These are phyloP conservation scores for Rutidosis leptorrhynchoides DNA, from an alignment of 129 eudicot species.

Conservation along the genomic window DNA sequence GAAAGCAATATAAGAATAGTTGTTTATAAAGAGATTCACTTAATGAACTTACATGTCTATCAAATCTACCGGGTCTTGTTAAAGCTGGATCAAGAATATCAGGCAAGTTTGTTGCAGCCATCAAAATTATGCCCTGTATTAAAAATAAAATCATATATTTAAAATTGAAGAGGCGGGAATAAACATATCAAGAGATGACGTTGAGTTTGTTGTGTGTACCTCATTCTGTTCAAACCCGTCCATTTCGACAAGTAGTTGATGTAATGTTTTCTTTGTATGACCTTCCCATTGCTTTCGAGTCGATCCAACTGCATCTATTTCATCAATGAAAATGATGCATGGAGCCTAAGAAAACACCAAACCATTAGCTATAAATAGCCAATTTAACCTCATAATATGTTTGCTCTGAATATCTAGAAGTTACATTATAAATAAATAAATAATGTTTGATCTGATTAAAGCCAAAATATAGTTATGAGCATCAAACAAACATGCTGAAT, in stretches of 20 bases:
- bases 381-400: background rate
- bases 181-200: background rate
- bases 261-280: slow-evolving; percentile 94
- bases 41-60: slow-evolving; percentile 78
- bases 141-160: background rate
- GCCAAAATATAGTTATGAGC: slow-evolving; percentile 26
- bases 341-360: slow-evolving; percentile 61
- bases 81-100: slow-evolving; percentile 98
- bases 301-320: slow-evolving; percentile 98
- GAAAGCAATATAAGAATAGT: background rate
- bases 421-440: background rate
- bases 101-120: slow-evolving; percentile 99
- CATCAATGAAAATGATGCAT: slow-evolving; percentile 95
- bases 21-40: background rate
- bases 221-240: slow-evolving; percentile 97
- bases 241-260: slow-evolving; percentile 97
- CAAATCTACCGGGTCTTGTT: slow-evolving; percentile 98
- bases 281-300: slow-evolving; percentile 99
- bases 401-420: background rate
- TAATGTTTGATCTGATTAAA: background rate
- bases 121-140: slow-evolving; percentile 78
- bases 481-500: slow-evolving; percentile 60
- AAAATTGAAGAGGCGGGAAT: background rate
- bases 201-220: slow-evolving; percentile 36
- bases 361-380: background rate